Evolutionary conservation across 345 rosid genomes (phyloP).

Genomic region (Dovyalis caffra): DNA sequence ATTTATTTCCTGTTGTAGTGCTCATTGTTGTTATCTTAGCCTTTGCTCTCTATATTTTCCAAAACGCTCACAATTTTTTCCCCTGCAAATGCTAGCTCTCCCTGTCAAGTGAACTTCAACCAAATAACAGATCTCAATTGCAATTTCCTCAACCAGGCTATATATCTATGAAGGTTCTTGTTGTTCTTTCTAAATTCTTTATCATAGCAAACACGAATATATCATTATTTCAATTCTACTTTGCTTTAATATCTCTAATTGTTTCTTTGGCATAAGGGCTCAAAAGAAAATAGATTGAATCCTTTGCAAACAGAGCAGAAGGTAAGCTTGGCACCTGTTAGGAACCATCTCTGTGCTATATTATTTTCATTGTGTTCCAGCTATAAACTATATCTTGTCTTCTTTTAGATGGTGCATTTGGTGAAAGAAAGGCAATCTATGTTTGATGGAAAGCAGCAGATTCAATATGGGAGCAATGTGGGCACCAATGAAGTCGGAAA

Average conservation of each 20-base stretch:
- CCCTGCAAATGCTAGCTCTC: slow-evolving; percentile 51
- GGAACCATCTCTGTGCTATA: neutral
- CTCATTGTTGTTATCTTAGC: neutral
- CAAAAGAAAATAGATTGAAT: slow-evolving; percentile 81
- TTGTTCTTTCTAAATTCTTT: slow-evolving; percentile 5
- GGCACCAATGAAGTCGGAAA: slow-evolving; percentile 36
- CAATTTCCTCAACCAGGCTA: slow-evolving; percentile 37
- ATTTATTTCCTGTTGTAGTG: neutral
- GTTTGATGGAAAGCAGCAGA: slow-evolving; percentile 42
- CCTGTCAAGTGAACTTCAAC: slow-evolving; percentile 53
- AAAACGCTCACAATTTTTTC: slow-evolving; percentile 1
- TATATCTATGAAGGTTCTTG: slow-evolving; percentile 50
- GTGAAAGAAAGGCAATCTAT: slow-evolving; percentile 35
- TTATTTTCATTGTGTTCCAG: neutral
- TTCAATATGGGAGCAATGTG: slow-evolving; percentile 33
- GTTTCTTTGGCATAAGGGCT: slow-evolving; percentile 57
- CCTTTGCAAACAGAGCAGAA: slow-evolving; percentile 55
- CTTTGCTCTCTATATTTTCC: neutral
- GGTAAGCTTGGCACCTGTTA: slow-evolving; percentile 36
- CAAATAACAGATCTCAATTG: slow-evolving; percentile 41
- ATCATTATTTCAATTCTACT: slow-evolving; percentile 3
- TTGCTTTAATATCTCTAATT: slow-evolving; percentile 20
- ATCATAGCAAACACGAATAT: neutral
- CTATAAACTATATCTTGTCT: neutral
- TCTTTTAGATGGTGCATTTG: slow-evolving; percentile 32